A percentile compares a stretch with the other conserved stretches of the same genome.
phyloP scores from a whole-genome alignment of 2,329 filamentous ascomycete genomes.

The Thielaviopsis populi region DNA sequence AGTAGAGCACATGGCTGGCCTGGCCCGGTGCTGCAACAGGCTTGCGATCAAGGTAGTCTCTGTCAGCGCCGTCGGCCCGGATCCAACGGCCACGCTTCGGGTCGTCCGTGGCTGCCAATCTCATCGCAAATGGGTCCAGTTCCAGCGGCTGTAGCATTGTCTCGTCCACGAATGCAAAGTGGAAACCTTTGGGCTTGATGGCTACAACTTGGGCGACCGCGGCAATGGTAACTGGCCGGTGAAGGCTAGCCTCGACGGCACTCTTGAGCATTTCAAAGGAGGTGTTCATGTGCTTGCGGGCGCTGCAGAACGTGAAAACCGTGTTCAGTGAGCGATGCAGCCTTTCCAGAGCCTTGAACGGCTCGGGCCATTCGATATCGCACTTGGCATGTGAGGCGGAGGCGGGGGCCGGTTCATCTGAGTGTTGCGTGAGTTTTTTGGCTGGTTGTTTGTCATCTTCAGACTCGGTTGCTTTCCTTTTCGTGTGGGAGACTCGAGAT shows the following conservation, averaged over 20 bases:
- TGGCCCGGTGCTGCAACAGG: not conserved
- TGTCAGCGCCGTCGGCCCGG: conserved; percentile 2
- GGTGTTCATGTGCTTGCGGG: conserved; percentile 79
- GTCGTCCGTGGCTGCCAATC: not conserved
- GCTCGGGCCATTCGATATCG: conserved; percentile 49
- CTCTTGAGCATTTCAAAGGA: conserved; percentile 79
- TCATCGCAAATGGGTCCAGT: conserved; percentile 20
- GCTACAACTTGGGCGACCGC: conserved; percentile 74
- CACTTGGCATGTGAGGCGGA: not conserved
- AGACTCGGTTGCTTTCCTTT: not conserved
- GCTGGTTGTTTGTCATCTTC: not conserved
- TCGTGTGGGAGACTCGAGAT: not conserved
- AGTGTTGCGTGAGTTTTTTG: not conserved
- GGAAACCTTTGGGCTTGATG: conserved; percentile 61
- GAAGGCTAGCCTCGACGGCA: conserved; percentile 71
- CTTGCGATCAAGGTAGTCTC: not conserved
- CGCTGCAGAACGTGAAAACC: conserved; percentile 89
- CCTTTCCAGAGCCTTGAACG: conserved; percentile 57
- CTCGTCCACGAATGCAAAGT: conserved; percentile 78
- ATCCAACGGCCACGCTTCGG: conserved; percentile 4
- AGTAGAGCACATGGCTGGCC: conserved; percentile 54
- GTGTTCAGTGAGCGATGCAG: conserved; percentile 77
- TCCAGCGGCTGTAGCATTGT: conserved; percentile 64
- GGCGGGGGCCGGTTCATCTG: not conserved
- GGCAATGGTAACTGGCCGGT: conserved; percentile 51